Evolutionary conservation across 139 green algal genomes (phyloP).

Genomic region (Medakamo hakoo): DNA sequence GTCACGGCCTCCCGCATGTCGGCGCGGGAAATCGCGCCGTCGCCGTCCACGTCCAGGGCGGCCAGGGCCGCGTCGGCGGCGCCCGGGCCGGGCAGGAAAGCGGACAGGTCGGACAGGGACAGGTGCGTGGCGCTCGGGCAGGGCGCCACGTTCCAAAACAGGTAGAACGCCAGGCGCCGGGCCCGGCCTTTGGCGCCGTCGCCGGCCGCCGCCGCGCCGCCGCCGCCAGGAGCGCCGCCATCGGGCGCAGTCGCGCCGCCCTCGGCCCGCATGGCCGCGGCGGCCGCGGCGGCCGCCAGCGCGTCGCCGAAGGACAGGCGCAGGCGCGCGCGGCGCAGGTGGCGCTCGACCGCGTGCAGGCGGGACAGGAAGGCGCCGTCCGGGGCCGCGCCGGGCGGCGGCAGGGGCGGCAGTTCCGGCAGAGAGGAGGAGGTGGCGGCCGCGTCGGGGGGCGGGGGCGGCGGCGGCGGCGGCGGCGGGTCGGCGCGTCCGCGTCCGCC

Average conservation of each 20-base stretch:
- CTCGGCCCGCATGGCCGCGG: background rate
- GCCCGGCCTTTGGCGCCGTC: background rate
- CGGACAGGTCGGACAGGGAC: slow-evolving; percentile 9
- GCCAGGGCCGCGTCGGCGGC: slow-evolving; percentile 9
- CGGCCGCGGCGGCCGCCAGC: slow-evolving; percentile 3
- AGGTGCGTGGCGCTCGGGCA: slow-evolving; percentile 1
- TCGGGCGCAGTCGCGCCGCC: slow-evolving; percentile 1
- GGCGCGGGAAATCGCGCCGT: slow-evolving; percentile 11
- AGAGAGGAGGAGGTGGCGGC: no score
- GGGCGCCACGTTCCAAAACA: slow-evolving; percentile 22
- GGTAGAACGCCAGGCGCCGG: slow-evolving; percentile 13
- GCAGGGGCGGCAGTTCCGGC: background rate
- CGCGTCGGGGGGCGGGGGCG: no score
- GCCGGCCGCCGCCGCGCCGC: background rate
- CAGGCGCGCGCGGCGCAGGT: slow-evolving; percentile 31
- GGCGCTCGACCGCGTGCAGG: slow-evolving; percentile 23
- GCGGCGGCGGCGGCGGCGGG: no score
- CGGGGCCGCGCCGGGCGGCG: no score
- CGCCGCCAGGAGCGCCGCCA: slow-evolving; percentile 1
- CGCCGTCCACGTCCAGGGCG: slow-evolving; percentile 19
- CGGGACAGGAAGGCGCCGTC: slow-evolving; percentile 2
- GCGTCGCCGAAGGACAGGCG: slow-evolving; percentile 19
- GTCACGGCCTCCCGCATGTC: slow-evolving; percentile 21
- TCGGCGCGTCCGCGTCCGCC: no score
- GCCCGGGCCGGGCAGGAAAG: slow-evolving; percentile 11